A percentile compares a stretch with the other conserved stretches of the same genome.
Evolutionary conservation across 1,284 basidiomycete genomes (phyloP).

Genomic region (Coniferiporia sulphurascens): DNA sequence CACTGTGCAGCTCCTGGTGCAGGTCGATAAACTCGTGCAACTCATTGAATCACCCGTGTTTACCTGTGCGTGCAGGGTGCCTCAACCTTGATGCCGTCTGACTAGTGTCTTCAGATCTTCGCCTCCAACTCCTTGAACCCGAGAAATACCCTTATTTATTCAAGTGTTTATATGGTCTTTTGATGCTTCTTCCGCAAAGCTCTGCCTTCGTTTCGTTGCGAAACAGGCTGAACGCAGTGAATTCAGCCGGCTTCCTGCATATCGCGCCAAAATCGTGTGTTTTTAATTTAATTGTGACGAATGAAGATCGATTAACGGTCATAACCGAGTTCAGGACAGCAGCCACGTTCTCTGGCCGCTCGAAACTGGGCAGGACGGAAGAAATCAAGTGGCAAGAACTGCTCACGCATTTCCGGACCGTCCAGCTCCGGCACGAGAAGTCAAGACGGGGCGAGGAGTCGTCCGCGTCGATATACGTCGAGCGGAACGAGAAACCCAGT

Average conservation of each 20-base stretch:
- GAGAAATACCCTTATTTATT: slow-evolving; percentile 95
- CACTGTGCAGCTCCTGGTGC: slow-evolving; percentile 90
- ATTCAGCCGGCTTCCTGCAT: slow-evolving; percentile 90
- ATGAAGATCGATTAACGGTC: slow-evolving; percentile 25
- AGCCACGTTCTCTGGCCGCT: slow-evolving; percentile 47
- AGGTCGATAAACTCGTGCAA: slow-evolving; percentile 98
- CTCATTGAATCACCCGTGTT: slow-evolving; percentile 98
- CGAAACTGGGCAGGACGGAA: slow-evolving; percentile 68
- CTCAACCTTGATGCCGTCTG: slow-evolving; percentile 1
- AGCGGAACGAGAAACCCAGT: slow-evolving; percentile 1
- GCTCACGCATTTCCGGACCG: slow-evolving; percentile 77
- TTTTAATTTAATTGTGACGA: neutral
- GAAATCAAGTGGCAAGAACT: slow-evolving; percentile 95
- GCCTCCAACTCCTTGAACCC: slow-evolving; percentile 94
- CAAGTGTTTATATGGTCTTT: slow-evolving; percentile 95
- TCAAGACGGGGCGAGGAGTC: slow-evolving; percentile 46
- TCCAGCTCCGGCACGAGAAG: slow-evolving; percentile 85
- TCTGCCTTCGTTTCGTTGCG: slow-evolving; percentile 94
- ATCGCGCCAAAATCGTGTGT: slow-evolving; percentile 77
- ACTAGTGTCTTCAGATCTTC: slow-evolving; percentile 60
- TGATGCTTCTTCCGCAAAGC: slow-evolving; percentile 98
- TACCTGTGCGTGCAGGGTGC: slow-evolving; percentile 61
- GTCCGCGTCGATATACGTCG: slow-evolving; percentile 5
- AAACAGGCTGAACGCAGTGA: slow-evolving; percentile 91
- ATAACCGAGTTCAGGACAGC: slow-evolving; percentile 24